Base-by-base conservation (phyloP, 805 yeast genomes). In the Ascoidea asiatica region DNA sequence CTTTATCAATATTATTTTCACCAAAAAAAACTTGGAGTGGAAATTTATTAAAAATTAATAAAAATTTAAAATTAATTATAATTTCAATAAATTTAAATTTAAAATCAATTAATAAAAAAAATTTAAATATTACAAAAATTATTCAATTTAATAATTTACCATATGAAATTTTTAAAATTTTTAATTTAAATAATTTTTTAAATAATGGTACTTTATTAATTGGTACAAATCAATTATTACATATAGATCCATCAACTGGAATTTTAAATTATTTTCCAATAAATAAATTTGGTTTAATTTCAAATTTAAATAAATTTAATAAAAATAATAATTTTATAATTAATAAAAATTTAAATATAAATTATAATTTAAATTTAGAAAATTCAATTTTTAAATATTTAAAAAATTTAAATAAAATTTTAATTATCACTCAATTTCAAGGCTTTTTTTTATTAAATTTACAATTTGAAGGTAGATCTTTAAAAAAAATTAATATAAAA, bases 1-100 rank as follows among this genome's bases (percentile, higher is more conserved):
- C 97, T 0, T 52, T 87, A 19, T 90, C 82, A 0, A 68, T 87
- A 4, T 56, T 87, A 21, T 74, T 65, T 49, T 72, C 77, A 44
- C 75, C 76, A 29, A 64, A 62, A 17, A 67, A 72, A 18, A 76
- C 88, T 0, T 86, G 96, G 95, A 79, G 94, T 0, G 95, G 95
- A 0, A 70, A 74, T 44, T 61, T 81, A 33, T 70, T 80, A 2
- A 62, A 70, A 42, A 65, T 62, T 5, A 80, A 77, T 53, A 95
- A 86, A 54, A 81, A 77, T 17, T 65, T 77, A 23, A 67, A 69
- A 39, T 73, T 77, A 47, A 64, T 75, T 21, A 85, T 83, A 0
- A 57, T 86, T 41, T 78, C 95, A 0, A 62, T 89, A 19, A 90
- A 88, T 52, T 53, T 81, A 15, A 64, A 61, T 19, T 67, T 72